Percentiles rank a stretch among this genome's conserved stretches.
These are phyloP conservation scores for Plasmodium vivax DNA, from an alignment of 169 alveolate species.

Conservation along the genomic window DNA sequence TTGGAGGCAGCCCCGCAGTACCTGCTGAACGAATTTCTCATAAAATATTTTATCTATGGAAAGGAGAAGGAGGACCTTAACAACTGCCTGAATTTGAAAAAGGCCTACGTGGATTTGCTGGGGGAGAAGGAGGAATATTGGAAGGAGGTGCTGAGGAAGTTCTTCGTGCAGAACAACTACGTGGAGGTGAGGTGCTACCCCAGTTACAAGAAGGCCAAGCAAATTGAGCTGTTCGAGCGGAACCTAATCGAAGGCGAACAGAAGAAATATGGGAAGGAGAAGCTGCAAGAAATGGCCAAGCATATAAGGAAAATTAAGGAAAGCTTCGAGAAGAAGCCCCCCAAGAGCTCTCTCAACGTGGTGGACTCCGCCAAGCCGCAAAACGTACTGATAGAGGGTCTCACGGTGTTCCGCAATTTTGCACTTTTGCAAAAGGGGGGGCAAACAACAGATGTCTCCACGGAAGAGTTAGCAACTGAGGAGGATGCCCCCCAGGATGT, in stretches of 20 bases:
- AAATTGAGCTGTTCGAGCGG: slow-evolving; percentile 73
- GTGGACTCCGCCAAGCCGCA: slow-evolving; percentile 56
- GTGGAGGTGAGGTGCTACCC: slow-evolving; percentile 78
- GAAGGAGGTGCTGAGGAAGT: slow-evolving; percentile 76
- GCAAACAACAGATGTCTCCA: neutral
- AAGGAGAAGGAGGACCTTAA: slow-evolving; percentile 58
- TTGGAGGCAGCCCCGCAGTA: slow-evolving; percentile 81
- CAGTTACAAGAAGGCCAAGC: slow-evolving; percentile 71
- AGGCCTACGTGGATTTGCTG: slow-evolving; percentile 18
- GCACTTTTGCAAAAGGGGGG: neutral
- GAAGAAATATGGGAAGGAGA: slow-evolving; percentile 59
- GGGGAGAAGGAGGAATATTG: slow-evolving; percentile 79
- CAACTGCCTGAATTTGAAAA: slow-evolving; percentile 51
- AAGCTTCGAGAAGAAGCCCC: slow-evolving; percentile 66
- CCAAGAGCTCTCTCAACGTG: slow-evolving; percentile 49
- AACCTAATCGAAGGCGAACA: slow-evolving; percentile 72
- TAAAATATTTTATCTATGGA: slow-evolving; percentile 77
- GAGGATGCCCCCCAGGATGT: neutral
- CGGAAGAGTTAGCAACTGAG: neutral
- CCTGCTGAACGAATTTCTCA: slow-evolving; percentile 73
- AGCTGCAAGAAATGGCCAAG: slow-evolving; percentile 66
- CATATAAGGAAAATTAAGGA: slow-evolving; percentile 65
- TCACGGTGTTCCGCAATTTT: slow-evolving; percentile 76
- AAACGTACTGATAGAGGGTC: slow-evolving; percentile 51
- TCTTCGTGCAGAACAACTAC: slow-evolving; percentile 66